Evolutionary conservation across 805 yeast species (phyloP), one percentile per base, ranked within the genome.

Genomic region (Cyberlindnera veronae): DNA sequence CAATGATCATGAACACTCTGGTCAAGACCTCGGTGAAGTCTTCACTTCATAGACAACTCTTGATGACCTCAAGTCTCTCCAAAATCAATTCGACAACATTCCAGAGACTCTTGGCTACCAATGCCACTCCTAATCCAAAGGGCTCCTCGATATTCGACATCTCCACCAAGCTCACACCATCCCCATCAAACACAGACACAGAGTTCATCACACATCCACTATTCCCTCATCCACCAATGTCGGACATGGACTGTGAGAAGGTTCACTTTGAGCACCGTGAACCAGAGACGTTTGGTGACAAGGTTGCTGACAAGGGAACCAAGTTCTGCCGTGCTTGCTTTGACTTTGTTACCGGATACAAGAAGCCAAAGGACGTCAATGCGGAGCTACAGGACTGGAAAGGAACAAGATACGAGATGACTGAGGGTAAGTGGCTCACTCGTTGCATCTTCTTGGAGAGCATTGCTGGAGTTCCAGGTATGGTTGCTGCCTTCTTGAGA

Each of bases 401-500:
- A 32, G 64, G 62, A 36, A 57, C 57, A 20, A 52, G 73, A 35
- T 72, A 68, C 46, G 65, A 65, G 38, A 77, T 82, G 84, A 76
- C 82, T 5, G 74, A 73, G 19, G 68, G 65, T 38, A 76, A 78
- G 53, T 83, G 89, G 89, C 51, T 83, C 42, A 73, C 77, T 6
- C 59, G 84, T 38, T 62, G 74, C 41, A 74, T 83, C 28, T 80
- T 83, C 51, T 68, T 82, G 49, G 90, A 82, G 58, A 72, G 80
- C 44, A 70, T 83, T 41, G 90, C 90, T 5, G 89, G 87, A 8
- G 85, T 82, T n/a, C 90, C 90, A 1, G 89, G 90, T 10, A 75
- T 80, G 69, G 84, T 79, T 34, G 90, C 85, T 3, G 83, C 84
- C 1, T 82, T 81, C 61, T 59, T 83, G 31, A 71, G 89, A 42